phyloP scores from a whole-genome alignment of 2,329 filamentous ascomycete genomes.

The Nothophaeocryptopus gaeumannii region DNA sequence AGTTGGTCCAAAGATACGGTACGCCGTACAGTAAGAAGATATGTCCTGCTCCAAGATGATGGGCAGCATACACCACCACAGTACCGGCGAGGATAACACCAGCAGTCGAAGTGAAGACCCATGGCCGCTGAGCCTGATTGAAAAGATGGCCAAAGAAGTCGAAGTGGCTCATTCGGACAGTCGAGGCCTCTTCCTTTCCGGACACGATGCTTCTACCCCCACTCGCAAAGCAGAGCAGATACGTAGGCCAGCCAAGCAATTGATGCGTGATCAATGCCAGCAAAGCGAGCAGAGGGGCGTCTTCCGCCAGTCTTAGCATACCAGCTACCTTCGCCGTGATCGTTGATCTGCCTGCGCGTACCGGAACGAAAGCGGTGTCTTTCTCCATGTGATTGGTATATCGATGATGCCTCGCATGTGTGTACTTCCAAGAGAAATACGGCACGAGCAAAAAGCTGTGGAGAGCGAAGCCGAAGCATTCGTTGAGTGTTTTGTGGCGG shows the following conservation, averaged over 20 bases:
- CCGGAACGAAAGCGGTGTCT: constrained; percentile 39
- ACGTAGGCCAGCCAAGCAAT: constrained; percentile 30
- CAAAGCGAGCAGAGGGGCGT: constrained; percentile 26
- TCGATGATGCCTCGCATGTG: constrained; percentile 67
- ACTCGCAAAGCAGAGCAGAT: constrained; percentile 29
- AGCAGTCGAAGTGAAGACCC: constrained; percentile 59
- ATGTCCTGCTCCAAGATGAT: constrained; percentile 5
- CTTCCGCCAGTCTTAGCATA: constrained; percentile 26
- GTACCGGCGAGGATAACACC: constrained; percentile 55
- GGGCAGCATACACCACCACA: constrained; percentile 50
- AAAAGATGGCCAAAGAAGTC: constrained; percentile 56
- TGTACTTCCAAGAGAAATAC: constrained; percentile 72
- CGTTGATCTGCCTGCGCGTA: constrained; percentile 6
- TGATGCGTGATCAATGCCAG: constrained; percentile 26
- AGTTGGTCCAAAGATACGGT: constrained; percentile 69
- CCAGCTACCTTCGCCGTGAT: constrained; percentile 6
- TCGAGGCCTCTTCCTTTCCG: constrained; percentile 9
- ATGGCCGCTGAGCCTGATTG: constrained; percentile 46
- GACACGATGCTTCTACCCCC: constrained; percentile 14
- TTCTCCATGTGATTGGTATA: constrained; percentile 49
- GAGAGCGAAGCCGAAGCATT: constrained; percentile 61
- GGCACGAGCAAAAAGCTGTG: constrained; percentile 66
- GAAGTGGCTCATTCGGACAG: constrained; percentile 62
- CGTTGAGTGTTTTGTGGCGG: constrained; percentile 55
- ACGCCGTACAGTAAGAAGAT: constrained; percentile 44